These are phyloP conservation scores for Phytophthora cryptogea DNA, from an alignment of 352 stramenopile genomes.

Conservation along the genomic window DNA sequence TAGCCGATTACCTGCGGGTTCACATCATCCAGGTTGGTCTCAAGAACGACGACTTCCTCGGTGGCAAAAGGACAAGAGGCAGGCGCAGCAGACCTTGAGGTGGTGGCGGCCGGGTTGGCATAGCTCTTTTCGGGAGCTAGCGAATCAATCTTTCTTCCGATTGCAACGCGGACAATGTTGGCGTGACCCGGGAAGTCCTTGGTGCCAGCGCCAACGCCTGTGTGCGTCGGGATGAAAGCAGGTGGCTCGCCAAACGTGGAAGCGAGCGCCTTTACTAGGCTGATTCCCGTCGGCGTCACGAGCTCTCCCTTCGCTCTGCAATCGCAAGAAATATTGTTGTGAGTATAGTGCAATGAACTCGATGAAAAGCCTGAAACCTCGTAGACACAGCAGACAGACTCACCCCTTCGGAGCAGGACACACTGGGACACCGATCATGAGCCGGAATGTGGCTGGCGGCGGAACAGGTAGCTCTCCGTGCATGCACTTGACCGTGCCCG, in stretches of 20 bases:
- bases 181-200: conserved; percentile 90
- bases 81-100: conserved; percentile 27
- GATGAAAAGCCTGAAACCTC: background rate
- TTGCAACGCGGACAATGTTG: conserved; percentile 91
- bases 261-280: conserved; percentile 91
- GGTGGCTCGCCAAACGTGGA: conserved; percentile 76
- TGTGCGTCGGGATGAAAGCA: conserved; percentile 75
- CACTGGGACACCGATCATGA: conserved; percentile 95
- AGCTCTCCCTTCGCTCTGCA: conserved; percentile 88
- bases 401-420: conserved; percentile 90
- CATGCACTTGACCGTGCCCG: conserved; percentile 94
- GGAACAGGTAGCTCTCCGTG: conserved; percentile 96
- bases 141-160: conserved; percentile 62
- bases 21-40: conserved; percentile 93
- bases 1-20: conserved; percentile 87
- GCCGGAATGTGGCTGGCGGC: conserved; percentile 92
- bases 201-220: conserved; percentile 81
- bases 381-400: conserved; percentile 5
- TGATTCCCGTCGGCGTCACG: conserved; percentile 96
- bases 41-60: conserved; percentile 76
- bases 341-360: background rate
- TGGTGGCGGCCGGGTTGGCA: conserved; percentile 30
- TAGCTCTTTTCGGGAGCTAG: conserved; percentile 39
- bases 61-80: conserved; percentile 17
- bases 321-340: background rate